phyloP scores from a whole-genome alignment of 495 filamentous ascomycete genomes.

The Aspergillus saccharolyticus region DNA sequence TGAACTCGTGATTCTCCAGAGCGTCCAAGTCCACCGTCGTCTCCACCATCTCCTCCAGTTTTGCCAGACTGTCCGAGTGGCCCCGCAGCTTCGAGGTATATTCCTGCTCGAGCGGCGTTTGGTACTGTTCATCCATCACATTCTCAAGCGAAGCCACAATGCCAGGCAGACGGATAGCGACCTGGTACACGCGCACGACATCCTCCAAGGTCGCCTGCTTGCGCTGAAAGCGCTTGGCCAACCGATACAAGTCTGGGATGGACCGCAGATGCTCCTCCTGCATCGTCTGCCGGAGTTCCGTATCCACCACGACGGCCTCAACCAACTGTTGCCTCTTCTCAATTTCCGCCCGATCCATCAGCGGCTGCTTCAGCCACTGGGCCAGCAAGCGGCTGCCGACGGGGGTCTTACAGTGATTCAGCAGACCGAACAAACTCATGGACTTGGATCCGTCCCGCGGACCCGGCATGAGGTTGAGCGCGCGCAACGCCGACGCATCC shows the following conservation, averaged over 20 bases:
- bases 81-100: constrained; percentile 80
- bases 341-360: constrained; percentile 90
- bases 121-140: constrained; percentile 93
- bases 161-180: constrained; percentile 83
- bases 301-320: constrained; percentile 90
- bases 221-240: constrained; percentile 91
- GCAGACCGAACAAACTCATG: constrained; percentile 92
- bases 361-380: constrained; percentile 96
- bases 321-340: constrained; percentile 90
- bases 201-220: constrained; percentile 90
- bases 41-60: constrained; percentile 96
- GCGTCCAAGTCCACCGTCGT: constrained; percentile 96
- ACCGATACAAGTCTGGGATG: constrained; percentile 89
- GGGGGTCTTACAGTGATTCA: constrained; percentile 98
- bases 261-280: constrained; percentile 94
- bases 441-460: constrained; percentile 89
- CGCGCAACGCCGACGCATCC: constrained; percentile 88
- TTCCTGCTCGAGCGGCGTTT: constrained; percentile 76
- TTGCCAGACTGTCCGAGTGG: constrained; percentile 72
- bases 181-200: constrained; percentile 92
- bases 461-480: constrained; percentile 95
- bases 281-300: constrained; percentile 91
- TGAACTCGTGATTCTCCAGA: constrained; percentile 94
- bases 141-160: constrained; percentile 85
- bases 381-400: constrained; percentile 84